Evolutionary conservation across 2,329 filamentous ascomycete species (phyloP).

Genomic region (Lojkania enalia): DNA sequence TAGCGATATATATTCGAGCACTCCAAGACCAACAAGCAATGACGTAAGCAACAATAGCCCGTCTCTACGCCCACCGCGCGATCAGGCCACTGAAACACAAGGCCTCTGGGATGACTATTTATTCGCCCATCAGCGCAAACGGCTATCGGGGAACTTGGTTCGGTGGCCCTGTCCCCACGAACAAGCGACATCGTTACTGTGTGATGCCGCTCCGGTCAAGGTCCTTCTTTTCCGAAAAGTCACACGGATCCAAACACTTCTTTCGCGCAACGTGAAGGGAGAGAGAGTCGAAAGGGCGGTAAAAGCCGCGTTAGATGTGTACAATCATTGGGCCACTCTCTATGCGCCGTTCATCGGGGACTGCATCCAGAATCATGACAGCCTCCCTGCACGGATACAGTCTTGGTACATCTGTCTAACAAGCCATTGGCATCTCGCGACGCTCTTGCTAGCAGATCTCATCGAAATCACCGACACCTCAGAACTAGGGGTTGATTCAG

Average conservation of each 20-base stretch:
- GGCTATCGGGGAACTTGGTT: conserved; percentile 22
- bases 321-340: conserved; percentile 58
- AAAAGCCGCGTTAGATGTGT: conserved; percentile 53
- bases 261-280: conserved; percentile 46
- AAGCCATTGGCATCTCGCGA: conserved; percentile 62
- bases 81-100: conserved; percentile 13
- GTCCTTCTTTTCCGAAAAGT: conserved; percentile 62
- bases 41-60: neutral
- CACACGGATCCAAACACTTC: conserved; percentile 58
- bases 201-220: conserved; percentile 61
- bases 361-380: conserved; percentile 54
- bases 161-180: conserved; percentile 61
- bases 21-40: conserved; percentile 5
- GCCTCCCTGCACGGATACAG: conserved; percentile 57
- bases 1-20: conserved; percentile 42
- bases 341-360: conserved; percentile 59
- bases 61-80: neutral
- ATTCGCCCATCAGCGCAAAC: conserved; percentile 37
- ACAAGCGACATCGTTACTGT: conserved; percentile 54
- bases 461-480: conserved; percentile 56
- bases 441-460: conserved; percentile 59
- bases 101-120: conserved; percentile 47
- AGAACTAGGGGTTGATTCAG: conserved; percentile 24
- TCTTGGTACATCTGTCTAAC: conserved; percentile 63
- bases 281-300: conserved; percentile 55